Conservation (phyloP, 768 basidiomycete genomes). For the Mrakia blollopis region DNA sequence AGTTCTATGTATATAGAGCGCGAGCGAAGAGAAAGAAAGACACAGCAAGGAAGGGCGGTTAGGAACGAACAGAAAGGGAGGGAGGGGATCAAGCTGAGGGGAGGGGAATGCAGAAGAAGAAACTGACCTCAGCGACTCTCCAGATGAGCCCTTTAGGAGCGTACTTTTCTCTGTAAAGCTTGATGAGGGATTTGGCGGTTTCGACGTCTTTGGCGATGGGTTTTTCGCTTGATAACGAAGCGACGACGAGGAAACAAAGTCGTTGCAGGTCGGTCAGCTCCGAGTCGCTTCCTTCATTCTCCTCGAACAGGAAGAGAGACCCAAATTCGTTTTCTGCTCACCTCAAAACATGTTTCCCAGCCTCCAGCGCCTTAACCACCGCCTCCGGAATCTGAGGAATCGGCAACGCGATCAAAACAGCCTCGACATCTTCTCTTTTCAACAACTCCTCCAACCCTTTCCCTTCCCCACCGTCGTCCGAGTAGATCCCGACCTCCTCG, state of each 20-base stretch:
- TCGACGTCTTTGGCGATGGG: conserved; percentile 70
- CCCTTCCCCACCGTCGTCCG: conserved; percentile 36
- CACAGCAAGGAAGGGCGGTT: neutral
- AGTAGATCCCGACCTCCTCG: conserved; percentile 50
- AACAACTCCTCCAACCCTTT: conserved; percentile 51
- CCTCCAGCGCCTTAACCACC: conserved; percentile 52
- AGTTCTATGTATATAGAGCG: conserved; percentile 33
- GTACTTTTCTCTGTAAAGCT: conserved; percentile 60
- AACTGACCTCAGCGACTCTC: conserved; percentile 74
- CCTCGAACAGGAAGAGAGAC: too few species aligned
- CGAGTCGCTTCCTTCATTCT: too few species aligned
- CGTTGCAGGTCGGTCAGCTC: neutral
- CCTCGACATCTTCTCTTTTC: conserved; percentile 60
- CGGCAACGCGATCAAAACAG: conserved; percentile 71
- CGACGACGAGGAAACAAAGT: neutral
- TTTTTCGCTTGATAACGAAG: conserved; percentile 48
- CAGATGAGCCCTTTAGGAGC: conserved; percentile 66
- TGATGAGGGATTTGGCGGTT: conserved; percentile 60
- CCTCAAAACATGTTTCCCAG: conserved; percentile 81
- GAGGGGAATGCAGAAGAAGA: conserved; percentile 23
- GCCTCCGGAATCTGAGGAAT: conserved; percentile 68
- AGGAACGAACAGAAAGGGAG: conserved; percentile 27
- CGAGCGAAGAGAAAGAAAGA: conserved; percentile 15
- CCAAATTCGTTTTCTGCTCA: neutral
- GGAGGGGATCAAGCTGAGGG: too few species aligned